These are phyloP conservation scores for Amylostereum areolatum DNA, from an alignment of 1,284 basidiomycete genomes.

Conservation along the genomic window DNA sequence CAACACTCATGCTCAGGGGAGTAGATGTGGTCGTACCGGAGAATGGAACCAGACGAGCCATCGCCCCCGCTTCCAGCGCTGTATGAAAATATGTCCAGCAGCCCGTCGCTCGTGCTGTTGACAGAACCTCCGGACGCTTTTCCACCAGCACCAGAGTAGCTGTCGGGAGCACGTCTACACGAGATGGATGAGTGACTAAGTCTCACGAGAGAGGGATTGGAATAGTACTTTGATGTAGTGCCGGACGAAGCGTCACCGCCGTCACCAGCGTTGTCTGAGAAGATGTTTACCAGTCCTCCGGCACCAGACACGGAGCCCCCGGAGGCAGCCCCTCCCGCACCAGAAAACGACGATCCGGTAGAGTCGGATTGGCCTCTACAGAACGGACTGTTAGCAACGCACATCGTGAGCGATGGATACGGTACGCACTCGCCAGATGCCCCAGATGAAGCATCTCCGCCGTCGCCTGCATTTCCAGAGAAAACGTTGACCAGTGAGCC, in stretches of 20 bases:
- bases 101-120: neutral
- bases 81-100: neutral
- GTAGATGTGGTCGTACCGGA: conserved; percentile 4
- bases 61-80: conserved; percentile 19
- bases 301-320: conserved; percentile 11
- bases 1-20: neutral
- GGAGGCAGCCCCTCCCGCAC: conserved; percentile 8
- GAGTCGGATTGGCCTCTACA: neutral
- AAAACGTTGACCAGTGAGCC: conserved; percentile 22
- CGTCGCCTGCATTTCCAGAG: conserved; percentile 26
- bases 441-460: conserved; percentile 22
- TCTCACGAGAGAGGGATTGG: neutral
- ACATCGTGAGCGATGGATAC: no score
- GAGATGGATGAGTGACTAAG: neutral
- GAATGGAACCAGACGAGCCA: conserved; percentile 22
- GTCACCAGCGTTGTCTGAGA: conserved; percentile 14
- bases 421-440: conserved; percentile 12
- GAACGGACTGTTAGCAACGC: no score
- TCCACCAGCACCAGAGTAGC: conserved; percentile 9
- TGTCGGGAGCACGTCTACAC: no score
- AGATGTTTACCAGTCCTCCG: conserved; percentile 11
- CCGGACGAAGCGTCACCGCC: conserved; percentile 11
- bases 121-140: conserved; percentile 7
- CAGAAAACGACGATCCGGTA: neutral
- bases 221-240: conserved; percentile 6